phyloP scores from a whole-genome alignment of 129 eudicot genomes.

The Arctium minus region DNA sequence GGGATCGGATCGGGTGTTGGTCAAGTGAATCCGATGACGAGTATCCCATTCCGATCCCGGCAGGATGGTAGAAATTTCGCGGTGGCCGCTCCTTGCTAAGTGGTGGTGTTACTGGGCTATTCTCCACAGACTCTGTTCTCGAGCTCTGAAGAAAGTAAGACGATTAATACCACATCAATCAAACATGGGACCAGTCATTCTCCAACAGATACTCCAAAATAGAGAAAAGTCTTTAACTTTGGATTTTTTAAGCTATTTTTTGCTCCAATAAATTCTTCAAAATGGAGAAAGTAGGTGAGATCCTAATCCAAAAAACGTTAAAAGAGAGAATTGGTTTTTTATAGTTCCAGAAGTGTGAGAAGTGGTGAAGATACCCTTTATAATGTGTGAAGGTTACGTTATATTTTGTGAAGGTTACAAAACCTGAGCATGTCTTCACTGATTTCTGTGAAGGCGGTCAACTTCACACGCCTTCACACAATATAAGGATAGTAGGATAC shows the following conservation, averaged over 20 bases:
- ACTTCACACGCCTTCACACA: too few species aligned
- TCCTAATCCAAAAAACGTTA: background rate
- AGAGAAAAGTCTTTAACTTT: background rate
- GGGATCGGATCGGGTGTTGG: slow-evolving; percentile 40
- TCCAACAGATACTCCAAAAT: background rate
- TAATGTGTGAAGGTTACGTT: too few species aligned
- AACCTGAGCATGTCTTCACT: too few species aligned
- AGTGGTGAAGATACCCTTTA: too few species aligned
- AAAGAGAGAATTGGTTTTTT: background rate
- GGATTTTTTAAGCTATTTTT: background rate
- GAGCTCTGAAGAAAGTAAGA: slow-evolving; percentile 35
- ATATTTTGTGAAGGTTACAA: too few species aligned
- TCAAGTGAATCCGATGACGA: slow-evolving; percentile 74
- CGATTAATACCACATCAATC: background rate
- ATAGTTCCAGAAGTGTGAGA: too few species aligned
- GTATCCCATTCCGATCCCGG: slow-evolving; percentile 32
- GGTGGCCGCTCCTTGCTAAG: slow-evolving; percentile 57
- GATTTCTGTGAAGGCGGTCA: too few species aligned
- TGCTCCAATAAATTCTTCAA: background rate
- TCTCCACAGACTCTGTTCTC: slow-evolving; percentile 46
- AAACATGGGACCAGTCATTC: background rate
- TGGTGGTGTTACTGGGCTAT: slow-evolving; percentile 74
- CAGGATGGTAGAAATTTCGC: slow-evolving; percentile 37
- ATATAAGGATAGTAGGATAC: too few species aligned
- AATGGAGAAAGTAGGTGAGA: background rate